These are phyloP conservation scores for Beauveria sp. DNA, from an alignment of 2,329 filamentous ascomycete genomes.

Conservation along the genomic window DNA sequence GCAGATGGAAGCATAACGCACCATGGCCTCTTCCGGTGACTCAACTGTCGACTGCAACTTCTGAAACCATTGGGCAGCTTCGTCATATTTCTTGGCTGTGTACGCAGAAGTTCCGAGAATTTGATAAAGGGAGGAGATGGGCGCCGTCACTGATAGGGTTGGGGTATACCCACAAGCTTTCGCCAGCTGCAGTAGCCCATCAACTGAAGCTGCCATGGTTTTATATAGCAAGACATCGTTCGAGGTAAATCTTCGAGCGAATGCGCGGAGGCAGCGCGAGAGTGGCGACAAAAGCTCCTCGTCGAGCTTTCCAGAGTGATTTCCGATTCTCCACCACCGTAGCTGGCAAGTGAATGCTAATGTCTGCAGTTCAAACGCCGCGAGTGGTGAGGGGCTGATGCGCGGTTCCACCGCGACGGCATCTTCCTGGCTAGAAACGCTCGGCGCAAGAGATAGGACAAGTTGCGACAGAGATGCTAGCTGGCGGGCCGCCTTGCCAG, in stretches of 20 bases:
- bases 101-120: constrained; percentile 43
- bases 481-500: constrained; percentile 54
- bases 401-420: constrained; percentile 42
- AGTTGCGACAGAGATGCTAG: constrained; percentile 59
- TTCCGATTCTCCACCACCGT: constrained; percentile 58
- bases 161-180: constrained; percentile 26
- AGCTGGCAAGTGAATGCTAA: constrained; percentile 54
- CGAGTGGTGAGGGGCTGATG: constrained; percentile 47
- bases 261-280: constrained; percentile 54
- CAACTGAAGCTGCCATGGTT: constrained; percentile 24
- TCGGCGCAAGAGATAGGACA: constrained; percentile 59
- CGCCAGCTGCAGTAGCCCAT: constrained; percentile 26
- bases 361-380: constrained; percentile 55
- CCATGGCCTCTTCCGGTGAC: constrained; percentile 35
- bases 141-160: constrained; percentile 31
- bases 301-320: constrained; percentile 51
- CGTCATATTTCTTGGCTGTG: constrained; percentile 35
- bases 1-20: constrained; percentile 42
- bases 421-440: constrained; percentile 58
- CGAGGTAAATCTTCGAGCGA: constrained; percentile 43
- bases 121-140: constrained; percentile 43
- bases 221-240: constrained; percentile 30
- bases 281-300: constrained; percentile 62
- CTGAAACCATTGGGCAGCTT: constrained; percentile 49
- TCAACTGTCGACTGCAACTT: constrained; percentile 34